These are phyloP conservation scores for Microsporum ferrugineum DNA, from an alignment of 2,329 filamentous ascomycete species.

Conservation along the genomic window DNA sequence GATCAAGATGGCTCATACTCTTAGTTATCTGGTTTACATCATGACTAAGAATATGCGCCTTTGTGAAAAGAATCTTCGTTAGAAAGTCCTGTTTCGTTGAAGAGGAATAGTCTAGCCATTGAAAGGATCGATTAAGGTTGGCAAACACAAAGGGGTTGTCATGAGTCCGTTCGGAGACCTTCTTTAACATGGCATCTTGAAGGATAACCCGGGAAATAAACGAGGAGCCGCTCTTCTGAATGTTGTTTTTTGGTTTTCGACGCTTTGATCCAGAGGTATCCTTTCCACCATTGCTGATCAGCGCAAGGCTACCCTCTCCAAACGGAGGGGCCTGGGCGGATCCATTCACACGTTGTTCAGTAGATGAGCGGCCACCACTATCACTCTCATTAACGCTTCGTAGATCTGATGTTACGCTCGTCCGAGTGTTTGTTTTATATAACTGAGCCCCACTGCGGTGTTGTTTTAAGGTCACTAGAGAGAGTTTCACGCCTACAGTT, in stretches of 20 bases:
- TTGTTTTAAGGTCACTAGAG: conserved; percentile 61
- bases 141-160: conserved; percentile 84
- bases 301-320: conserved; percentile 70
- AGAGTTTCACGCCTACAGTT: conserved; percentile 71
- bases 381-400: conserved; percentile 50
- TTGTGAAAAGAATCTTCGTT: conserved; percentile 93
- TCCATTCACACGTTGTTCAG: conserved; percentile 37
- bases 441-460: conserved; percentile 36
- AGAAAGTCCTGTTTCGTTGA: conserved; percentile 64
- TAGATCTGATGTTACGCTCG: conserved; percentile 28
- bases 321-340: conserved; percentile 52
- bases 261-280: conserved; percentile 56
- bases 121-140: conserved; percentile 88
- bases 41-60: conserved; percentile 88
- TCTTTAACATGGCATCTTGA: conserved; percentile 68
- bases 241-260: conserved; percentile 94
- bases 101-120: conserved; percentile 87
- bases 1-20: conserved; percentile 65
- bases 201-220: conserved; percentile 96
- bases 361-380: conserved; percentile 49
- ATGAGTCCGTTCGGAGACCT: conserved; percentile 62
- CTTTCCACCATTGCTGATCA: conserved; percentile 57
- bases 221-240: conserved; percentile 95
- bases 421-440: conserved; percentile 45
- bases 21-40: conserved; percentile 82